A percentile compares a stretch with the other conserved stretches of the same genome.
phyloP scores from a whole-genome alignment of 2,329 filamentous ascomycete species.

The Paradendryphiella salina region DNA sequence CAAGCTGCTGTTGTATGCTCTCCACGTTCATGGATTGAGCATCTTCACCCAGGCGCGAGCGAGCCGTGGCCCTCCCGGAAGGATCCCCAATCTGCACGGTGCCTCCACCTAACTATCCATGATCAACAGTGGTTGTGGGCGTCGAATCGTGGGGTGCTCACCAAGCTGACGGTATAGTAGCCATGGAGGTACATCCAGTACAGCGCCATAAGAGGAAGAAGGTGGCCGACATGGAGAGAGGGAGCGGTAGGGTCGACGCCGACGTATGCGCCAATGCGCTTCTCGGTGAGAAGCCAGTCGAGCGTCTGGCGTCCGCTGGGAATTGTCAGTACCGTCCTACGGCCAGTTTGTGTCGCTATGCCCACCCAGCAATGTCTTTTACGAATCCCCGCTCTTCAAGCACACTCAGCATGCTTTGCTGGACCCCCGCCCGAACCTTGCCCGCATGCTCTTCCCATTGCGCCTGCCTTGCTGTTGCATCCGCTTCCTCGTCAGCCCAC shows the following conservation, averaged over 20 bases:
- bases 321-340: constrained; percentile 15
- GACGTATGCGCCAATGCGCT: constrained; percentile 74
- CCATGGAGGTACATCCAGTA: constrained; percentile 84
- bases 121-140: constrained; percentile 27
- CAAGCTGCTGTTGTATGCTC: constrained; percentile 70
- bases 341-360: constrained; percentile 13
- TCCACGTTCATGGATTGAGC: constrained; percentile 66
- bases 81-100: constrained; percentile 81
- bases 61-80: constrained; percentile 66
- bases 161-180: constrained; percentile 66
- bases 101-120: constrained; percentile 64
- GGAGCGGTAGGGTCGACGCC: constrained; percentile 81
- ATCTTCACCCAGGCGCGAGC: constrained; percentile 57
- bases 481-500: constrained; percentile 29
- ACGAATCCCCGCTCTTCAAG: constrained; percentile 73
- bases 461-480: constrained; percentile 17
- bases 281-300: constrained; percentile 64
- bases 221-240: constrained; percentile 78
- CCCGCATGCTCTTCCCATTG: constrained; percentile 38
- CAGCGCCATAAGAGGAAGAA: constrained; percentile 79
- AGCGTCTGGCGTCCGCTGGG: constrained; percentile 56
- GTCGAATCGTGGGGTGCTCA: constrained; percentile 36
- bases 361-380: constrained; percentile 74
- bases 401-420: constrained; percentile 60
- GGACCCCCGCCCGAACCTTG: constrained; percentile 33